Evolutionary conservation across 805 yeast genomes (phyloP), one percentile per base, ranked within the genome.

Genomic region (Candida chilensis): DNA sequence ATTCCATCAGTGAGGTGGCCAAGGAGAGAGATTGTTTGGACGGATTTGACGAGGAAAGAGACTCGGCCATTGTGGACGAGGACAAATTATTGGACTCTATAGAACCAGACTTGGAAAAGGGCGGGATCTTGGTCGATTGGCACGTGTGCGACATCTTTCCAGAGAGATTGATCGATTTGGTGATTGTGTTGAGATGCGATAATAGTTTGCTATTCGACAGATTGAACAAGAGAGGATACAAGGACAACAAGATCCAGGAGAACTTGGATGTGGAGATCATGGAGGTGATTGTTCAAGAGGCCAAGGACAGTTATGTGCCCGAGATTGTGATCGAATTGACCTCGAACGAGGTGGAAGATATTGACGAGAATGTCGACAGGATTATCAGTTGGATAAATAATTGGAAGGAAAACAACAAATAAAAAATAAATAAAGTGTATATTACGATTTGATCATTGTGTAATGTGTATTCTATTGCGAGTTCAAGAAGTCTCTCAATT

Each of bases 71-170:
- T 24, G 96, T 90, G 4, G 96, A 92, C 55, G 98, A 90, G 45
- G 97, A 92, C 47, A 78, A 75, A 48, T 61, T 90, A 10, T 55
- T 87, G 34, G 97, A 92, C 50, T 72, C 73, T 16, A 54, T 92
- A 29, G 96, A 88, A 51, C 78, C 79, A 5, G 70, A 79, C 24
- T 61, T 88, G 29, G 80, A 79, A 31, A 62, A 74, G 38, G 99
- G 99, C n/a, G 95, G 94, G 2, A 65, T 69, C n/a, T 62, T 92
- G 6, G 67, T 92, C 9, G 99, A 92, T 54, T 92, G 98, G 98
- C 99, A 92, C 51, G 92, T 90, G 27, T 86, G 95, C 56, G 98
- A 92, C 47, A 73, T 85, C 14, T 90, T 92, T 48, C 97, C 97
- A 1, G 97, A 87, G 49, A 63, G 94, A 41, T 70, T 86, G 50